Base-by-base conservation (phyloP, 78 protist genomes). In the Speleostelium caveatum region DNA sequence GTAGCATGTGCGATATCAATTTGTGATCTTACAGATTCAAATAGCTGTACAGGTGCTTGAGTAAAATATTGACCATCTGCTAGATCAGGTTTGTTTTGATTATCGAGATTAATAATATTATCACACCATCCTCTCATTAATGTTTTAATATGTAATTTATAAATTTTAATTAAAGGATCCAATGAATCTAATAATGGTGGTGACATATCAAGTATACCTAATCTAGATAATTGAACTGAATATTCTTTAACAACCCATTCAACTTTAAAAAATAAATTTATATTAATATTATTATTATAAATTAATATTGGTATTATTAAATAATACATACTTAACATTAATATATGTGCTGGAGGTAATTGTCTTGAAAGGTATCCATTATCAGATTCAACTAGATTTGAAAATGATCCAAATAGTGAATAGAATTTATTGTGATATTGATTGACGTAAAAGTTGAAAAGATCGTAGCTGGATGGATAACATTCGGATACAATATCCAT, bases 221-320 rank as follows among this genome's bases (percentile, higher is more conserved):
- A 69, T 39, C 90, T 39, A 68, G 73, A 55, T 30, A 80, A 69
- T 39, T 80, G 53, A 6, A 38, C n/a, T 39, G 69, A 24, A 69
- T 80, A 80, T 19, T 80, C 69, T 60, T 80, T 80, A n/a, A 80
- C 65, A 6, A 80, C 90, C 90, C 90, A 80, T 58, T 80, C 90
- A 69, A 80, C 71, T n/a, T n/a, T n/a, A n/a, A n/a, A n/a, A n/a
- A n/a, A n/a, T n/a, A 49, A 30, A 22, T 24, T 16, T 42, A 17
- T n/a, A 17, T 67, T 16, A n/a, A 41, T 67, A 3, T 6, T 67
- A 16, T 19, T 3, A n/a, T 67, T 38, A 67, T 42, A 67, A 21
- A 39, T 67, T 67, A 42, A 16, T n/a, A n/a, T n/a, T n/a, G n/a
- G n/a, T n/a, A n/a, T 38, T 6, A 32, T 45, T 71, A 71, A 56